phyloP scores from a whole-genome alignment of 495 filamentous ascomycete genomes.

The Aspergillus bridgeri region DNA sequence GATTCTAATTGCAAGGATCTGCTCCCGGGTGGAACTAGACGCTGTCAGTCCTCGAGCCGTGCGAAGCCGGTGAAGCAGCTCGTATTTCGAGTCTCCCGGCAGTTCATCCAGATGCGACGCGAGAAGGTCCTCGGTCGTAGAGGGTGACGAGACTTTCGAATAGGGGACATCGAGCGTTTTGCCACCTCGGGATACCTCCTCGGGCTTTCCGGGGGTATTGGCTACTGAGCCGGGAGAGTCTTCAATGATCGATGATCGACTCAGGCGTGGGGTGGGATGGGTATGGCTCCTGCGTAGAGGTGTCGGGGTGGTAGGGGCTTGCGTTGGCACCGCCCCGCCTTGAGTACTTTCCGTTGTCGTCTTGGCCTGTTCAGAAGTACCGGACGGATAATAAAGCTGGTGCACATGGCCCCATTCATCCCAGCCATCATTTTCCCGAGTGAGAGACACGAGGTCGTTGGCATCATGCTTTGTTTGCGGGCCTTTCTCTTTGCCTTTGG shows the following conservation, averaged over 20 bases:
- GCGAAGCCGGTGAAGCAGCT: slow-evolving; percentile 79
- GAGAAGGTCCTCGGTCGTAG: slow-evolving; percentile 65
- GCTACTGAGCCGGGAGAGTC: slow-evolving; percentile 43
- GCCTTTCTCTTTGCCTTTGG: slow-evolving; percentile 73
- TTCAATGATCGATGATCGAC: slow-evolving; percentile 47
- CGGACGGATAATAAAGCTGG: slow-evolving; percentile 60
- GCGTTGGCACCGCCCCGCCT: slow-evolving; percentile 21
- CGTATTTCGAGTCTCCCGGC: slow-evolving; percentile 72
- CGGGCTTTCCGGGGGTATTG: slow-evolving; percentile 28
- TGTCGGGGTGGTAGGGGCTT: slow-evolving; percentile 48
- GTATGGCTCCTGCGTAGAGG: slow-evolving; percentile 46
- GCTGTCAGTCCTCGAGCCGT: slow-evolving; percentile 71
- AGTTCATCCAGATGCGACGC: slow-evolving; percentile 59
- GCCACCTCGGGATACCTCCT: slow-evolving; percentile 43
- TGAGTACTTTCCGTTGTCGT: slow-evolving; percentile 26
- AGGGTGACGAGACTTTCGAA: slow-evolving; percentile 52
- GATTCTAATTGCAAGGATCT: slow-evolving; percentile 75
- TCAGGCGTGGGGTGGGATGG: slow-evolving; percentile 53
- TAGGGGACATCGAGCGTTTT: slow-evolving; percentile 71
- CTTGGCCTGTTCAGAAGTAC: slow-evolving; percentile 29
- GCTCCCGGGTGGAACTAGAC: slow-evolving; percentile 62
- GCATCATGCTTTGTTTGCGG: slow-evolving; percentile 52
- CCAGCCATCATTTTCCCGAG: slow-evolving; percentile 53
- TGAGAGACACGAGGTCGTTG: slow-evolving; percentile 72
- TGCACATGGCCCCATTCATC: slow-evolving; percentile 67